phyloP scores from a whole-genome alignment of 2,329 filamentous ascomycete genomes.

The Chrysoporthe puriensis region DNA sequence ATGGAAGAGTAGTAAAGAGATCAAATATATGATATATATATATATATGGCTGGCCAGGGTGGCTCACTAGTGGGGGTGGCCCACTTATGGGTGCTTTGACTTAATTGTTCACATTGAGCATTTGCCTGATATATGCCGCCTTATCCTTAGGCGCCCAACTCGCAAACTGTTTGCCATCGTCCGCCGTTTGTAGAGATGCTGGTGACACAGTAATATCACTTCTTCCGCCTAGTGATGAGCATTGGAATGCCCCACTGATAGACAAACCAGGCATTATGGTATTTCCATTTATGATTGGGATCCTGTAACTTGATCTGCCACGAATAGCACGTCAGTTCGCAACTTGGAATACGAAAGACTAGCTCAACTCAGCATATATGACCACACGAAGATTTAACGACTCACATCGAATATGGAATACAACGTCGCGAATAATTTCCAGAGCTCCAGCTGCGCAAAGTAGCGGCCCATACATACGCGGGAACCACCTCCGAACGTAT shows the following conservation, averaged over 20 bases:
- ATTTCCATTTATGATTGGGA: conserved; percentile 11
- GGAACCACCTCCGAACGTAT: conserved; percentile 14
- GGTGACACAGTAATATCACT: neutral
- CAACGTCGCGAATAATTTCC: conserved; percentile 22
- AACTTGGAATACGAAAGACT: too few relatives aligned
- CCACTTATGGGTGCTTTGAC: too few relatives aligned
- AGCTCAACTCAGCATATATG: neutral
- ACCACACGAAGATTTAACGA: neutral
- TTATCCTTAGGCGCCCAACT: too few relatives aligned
- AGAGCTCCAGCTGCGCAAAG: conserved; percentile 19
- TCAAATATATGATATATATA: too few relatives aligned
- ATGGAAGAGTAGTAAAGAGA: too few relatives aligned
- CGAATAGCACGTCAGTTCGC: neutral
- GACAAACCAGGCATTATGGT: conserved; percentile 15
- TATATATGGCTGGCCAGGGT: too few relatives aligned
- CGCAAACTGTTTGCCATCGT: too few relatives aligned
- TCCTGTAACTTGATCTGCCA: conserved; percentile 6
- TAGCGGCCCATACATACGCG: conserved; percentile 19
- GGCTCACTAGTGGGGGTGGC: too few relatives aligned
- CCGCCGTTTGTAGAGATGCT: too few relatives aligned
- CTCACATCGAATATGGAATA: conserved; percentile 22
- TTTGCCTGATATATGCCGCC: too few relatives aligned
- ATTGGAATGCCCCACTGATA: conserved; percentile 19
- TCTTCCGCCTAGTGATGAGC: conserved; percentile 9
- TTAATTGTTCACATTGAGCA: too few relatives aligned